phyloP scores from a whole-genome alignment of 2,329 filamentous ascomycete genomes.

The Microsporum audouinii region DNA sequence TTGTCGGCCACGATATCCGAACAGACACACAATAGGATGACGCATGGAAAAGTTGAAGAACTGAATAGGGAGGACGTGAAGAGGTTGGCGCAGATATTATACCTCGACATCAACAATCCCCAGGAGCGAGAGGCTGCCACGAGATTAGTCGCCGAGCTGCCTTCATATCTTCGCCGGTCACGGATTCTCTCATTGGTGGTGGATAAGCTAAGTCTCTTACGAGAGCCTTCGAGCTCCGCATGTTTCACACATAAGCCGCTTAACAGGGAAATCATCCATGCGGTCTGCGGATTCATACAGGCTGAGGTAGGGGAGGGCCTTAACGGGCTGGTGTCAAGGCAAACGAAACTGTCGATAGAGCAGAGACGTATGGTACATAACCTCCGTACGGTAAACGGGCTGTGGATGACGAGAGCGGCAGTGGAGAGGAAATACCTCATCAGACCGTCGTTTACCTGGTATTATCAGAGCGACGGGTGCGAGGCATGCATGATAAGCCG shows the following conservation, averaged over 20 bases:
- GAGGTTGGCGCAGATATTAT: constrained; percentile 6
- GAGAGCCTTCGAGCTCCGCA: background rate
- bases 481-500: constrained; percentile 29
- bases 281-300: constrained; percentile 14
- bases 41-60: background rate
- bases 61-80: constrained; percentile 9
- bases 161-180: constrained; percentile 9
- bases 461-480: constrained; percentile 26
- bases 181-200: constrained; percentile 5
- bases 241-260: constrained; percentile 16
- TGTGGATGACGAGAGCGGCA: constrained; percentile 22
- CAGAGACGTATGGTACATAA: constrained; percentile 14
- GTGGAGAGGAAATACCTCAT: constrained; percentile 6
- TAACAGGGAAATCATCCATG: constrained; percentile 12
- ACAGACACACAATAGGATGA: background rate
- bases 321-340: constrained; percentile 12
- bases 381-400: constrained; percentile 21
- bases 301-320: constrained; percentile 17
- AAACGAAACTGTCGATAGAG: constrained; percentile 11
- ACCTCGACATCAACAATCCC: background rate
- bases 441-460: constrained; percentile 13
- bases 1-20: background rate
- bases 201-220: constrained; percentile 2
- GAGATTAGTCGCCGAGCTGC: constrained; percentile 1
- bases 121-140: background rate